Conservation (phyloP, 768 basidiomycete species). For the Leccinum fibrillosum region DNA sequence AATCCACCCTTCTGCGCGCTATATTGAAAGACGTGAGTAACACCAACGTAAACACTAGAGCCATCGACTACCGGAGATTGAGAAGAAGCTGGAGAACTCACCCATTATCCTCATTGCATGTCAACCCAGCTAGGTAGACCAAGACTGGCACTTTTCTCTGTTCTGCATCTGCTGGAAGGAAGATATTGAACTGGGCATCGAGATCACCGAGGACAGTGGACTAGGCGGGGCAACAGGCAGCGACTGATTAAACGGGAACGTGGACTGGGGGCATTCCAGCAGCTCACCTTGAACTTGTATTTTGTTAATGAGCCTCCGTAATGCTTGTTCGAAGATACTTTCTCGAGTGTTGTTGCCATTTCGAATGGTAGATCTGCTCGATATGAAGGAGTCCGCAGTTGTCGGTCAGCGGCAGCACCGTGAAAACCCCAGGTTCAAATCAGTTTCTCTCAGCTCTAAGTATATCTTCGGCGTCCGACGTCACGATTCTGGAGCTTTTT, state of each 20-base stretch:
- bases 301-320: conserved; percentile 82
- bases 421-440: neutral
- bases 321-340: conserved; percentile 71
- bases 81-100: conserved; percentile 30
- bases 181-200: conserved; percentile 82
- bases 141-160: conserved; percentile 66
- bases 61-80: neutral
- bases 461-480: conserved; percentile 5
- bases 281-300: conserved; percentile 75
- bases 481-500: neutral
- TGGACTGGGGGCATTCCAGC: neutral
- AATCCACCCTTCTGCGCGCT: conserved; percentile 95
- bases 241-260: neutral
- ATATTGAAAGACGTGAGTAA: neutral
- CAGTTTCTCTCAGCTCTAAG: conserved; percentile 4
- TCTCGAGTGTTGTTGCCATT: conserved; percentile 46
- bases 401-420: neutral
- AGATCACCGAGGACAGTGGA: conserved; percentile 68
- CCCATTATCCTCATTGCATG: conserved; percentile 94
- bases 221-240: conserved; percentile 34
- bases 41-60: neutral
- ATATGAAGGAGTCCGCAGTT: neutral
- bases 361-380: neutral
- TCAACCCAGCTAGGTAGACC: conserved; percentile 85
- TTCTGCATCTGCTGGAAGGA: conserved; percentile 63